Evolutionary conservation across 345 rosid genomes (phyloP), one percentile per base, ranked within the genome.

Genomic region (Euclidium syriacum): DNA sequence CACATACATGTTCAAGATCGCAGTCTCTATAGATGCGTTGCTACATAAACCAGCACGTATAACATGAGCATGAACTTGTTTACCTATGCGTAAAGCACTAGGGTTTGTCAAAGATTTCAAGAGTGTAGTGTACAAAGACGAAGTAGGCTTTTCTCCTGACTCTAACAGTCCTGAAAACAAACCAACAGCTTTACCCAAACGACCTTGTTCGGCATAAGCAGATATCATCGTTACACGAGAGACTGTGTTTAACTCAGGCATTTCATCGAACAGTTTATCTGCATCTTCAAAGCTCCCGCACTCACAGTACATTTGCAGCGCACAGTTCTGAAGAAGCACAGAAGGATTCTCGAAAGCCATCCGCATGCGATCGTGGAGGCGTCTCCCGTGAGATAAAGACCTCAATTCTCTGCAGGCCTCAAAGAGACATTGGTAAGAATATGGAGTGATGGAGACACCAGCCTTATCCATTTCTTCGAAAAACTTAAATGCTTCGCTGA

Each of bases 231-330:
- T 71, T 20, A 33, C 68, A 73, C 87, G 75, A 68, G 87, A 76
- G 4, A 47, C 26, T 30, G 66, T 20, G 57, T 71, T 76, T 56
- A 75, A 84, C 0, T 79, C 85, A 52, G 49, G 35, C 87, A 86
- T 85, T 79, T 78, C 73, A 60, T 81, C 94, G 57, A 86, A 81
- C 81, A 84, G 7, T 23, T 32, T 72, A 64, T 67, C 75, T 24
- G 96, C 96, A 47, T 82, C 88, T 12, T 3, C 44, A 3, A 86
- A 72, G 30, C 88, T 77, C 51, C 85, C 79, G 17, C 88, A 82
- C 11, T 58, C 76, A 6, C 83, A 78, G 3, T 78, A 86, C 90
- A 85, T 78, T 0, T 15, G 66, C 0, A 88, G 36, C 30, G 78
- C 71, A 41, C 67, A 80, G 40, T 75, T 76, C 58, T 75, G 79